Conservation (phyloP, 2,329 filamentous ascomycete species). For the Talaromyces sp. region DNA sequence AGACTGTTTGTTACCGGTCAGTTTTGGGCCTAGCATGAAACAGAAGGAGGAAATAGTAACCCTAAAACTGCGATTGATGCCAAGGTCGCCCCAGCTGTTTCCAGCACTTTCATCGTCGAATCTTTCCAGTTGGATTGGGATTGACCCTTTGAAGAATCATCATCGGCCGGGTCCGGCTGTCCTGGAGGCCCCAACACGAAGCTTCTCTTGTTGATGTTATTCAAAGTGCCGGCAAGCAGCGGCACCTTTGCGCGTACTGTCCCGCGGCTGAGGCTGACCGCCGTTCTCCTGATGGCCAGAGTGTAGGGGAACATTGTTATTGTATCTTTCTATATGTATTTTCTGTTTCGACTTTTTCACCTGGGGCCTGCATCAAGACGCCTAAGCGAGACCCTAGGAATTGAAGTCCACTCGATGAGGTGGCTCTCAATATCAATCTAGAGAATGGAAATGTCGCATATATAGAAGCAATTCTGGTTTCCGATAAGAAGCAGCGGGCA, state of each 20-base stretch:
- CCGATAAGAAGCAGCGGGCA: background rate
- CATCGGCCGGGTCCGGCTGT: constrained; percentile 24
- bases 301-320: background rate
- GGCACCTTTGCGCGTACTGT: background rate
- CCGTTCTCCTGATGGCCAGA: background rate
- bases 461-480: background rate
- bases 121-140: constrained; percentile 28
- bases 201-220: constrained; percentile 1
- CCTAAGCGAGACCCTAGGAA: background rate
- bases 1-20: constrained; percentile 27
- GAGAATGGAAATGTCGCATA: background rate
- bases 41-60: constrained; percentile 46
- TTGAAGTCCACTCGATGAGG: background rate
- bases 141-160: constrained; percentile 21
- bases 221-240: constrained; percentile 2
- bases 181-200: background rate
- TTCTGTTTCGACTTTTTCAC: background rate
- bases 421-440: background rate
- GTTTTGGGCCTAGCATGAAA: constrained; percentile 1
- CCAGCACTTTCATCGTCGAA: constrained; percentile 58
- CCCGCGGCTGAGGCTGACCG: background rate
- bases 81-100: constrained; percentile 68
- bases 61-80: constrained; percentile 69
- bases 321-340: background rate
- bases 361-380: background rate